Evolutionary conservation across 495 filamentous ascomycete genomes (phyloP), one percentile per base, ranked within the genome.

Genomic region (Podospora bellae-mahoneyi): DNA sequence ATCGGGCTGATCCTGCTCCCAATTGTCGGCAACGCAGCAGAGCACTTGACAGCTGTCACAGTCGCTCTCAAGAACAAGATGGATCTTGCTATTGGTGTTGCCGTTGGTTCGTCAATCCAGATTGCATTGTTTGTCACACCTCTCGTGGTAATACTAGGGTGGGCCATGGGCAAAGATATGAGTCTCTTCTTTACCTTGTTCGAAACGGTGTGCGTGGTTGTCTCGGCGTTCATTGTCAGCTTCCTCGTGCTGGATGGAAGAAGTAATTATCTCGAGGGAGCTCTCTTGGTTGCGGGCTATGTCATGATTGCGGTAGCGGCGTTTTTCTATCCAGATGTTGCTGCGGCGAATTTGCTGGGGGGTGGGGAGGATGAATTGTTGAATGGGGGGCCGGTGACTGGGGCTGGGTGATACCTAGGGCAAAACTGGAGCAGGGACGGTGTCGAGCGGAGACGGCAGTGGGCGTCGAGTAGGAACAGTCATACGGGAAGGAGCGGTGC

Each of bases 41-140:
- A 97, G 81, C 93, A 97, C 82, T 90, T 95, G 6, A 96, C 92
- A 1, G 92, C 93, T 1, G 91, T 97, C 53, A 91, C 88, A 28
- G 92, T 96, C 7, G 93, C 93, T 5, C 85, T 86, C 69, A 97
- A 96, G 83, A 96, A 97, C 80, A 97, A 97, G 82, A 96, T 97
- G 93, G 93, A 97, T 81, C 82, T 96, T 30, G 90, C 93, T 0
- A 96, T 97, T 69, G 93, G 92, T 72, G 91, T 97, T 28, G 93
- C 93, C 4, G 88, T 97, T 20, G 93, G 93, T 16, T 91, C 87
- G 61, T 93, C 89, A 70, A 96, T 97, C 74, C 93, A 97, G 78
- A 90, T 90, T 81, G 91, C 93, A 26, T 85, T 97, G 64, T 96
- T 97, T 78, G 84, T 97, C 57, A 97, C 93, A 3, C 93, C 93